phyloP scores from a whole-genome alignment of 139 green algal genomes.

The Microglena sp. region DNA sequence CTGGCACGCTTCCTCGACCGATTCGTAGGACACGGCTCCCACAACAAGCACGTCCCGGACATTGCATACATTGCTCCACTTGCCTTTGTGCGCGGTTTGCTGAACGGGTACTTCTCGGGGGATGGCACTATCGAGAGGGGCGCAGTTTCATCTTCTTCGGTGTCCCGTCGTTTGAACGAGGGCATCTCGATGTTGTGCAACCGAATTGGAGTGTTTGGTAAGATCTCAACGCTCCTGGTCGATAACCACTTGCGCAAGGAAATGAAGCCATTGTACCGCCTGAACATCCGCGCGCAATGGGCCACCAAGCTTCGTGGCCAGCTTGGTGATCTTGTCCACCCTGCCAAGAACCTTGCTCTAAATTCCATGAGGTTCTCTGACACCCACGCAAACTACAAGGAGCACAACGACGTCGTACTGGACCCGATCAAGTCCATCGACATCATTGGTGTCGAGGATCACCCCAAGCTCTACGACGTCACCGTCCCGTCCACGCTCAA shows the following conservation, averaged over 20 bases:
- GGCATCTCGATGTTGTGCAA: conserved; percentile 8
- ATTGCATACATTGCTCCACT: conserved; percentile 2
- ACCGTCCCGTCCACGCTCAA: too few species aligned
- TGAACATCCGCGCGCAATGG: neutral
- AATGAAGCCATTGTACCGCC: neutral
- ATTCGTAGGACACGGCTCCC: too few species aligned
- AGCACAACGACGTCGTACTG: too few species aligned
- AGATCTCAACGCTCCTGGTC: neutral
- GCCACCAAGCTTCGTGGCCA: neutral
- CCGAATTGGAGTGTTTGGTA: conserved; percentile 3
- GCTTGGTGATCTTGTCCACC: neutral
- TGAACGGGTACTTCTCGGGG: conserved; percentile 7
- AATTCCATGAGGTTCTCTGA: neutral
- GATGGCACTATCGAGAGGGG: neutral
- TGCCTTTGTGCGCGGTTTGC: conserved; percentile 4
- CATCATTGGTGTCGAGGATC: too few species aligned
- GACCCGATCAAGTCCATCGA: too few species aligned
- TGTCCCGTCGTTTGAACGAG: neutral
- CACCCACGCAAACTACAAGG: neutral
- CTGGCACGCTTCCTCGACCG: too few species aligned
- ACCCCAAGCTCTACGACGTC: too few species aligned
- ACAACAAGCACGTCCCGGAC: conserved; percentile 7
- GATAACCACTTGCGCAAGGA: neutral
- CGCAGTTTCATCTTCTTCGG: neutral
- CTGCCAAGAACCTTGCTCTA: neutral